phyloP scores from a whole-genome alignment of 768 basidiomycete genomes.

The Xerocomus spinulosus region DNA sequence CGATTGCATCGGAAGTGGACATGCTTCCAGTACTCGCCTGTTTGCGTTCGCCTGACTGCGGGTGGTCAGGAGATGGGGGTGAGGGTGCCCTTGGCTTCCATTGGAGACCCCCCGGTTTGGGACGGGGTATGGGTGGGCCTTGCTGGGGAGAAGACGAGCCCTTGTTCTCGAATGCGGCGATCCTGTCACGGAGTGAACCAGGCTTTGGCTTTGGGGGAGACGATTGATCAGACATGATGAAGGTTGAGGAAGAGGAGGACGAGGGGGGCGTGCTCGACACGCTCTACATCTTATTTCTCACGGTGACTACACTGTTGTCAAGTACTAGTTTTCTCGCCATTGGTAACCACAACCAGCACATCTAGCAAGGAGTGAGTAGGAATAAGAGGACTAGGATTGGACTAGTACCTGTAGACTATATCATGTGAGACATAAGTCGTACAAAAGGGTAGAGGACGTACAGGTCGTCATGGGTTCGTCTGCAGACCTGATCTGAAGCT shows the following conservation, averaged over 20 bases:
- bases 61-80: slow-evolving; percentile 31
- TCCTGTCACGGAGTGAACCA: slow-evolving; percentile 81
- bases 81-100: slow-evolving; percentile 68
- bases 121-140: slow-evolving; percentile 31
- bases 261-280: slow-evolving; percentile 20
- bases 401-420: slow-evolving; percentile 57
- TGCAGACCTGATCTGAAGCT: slow-evolving; percentile 91
- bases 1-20: slow-evolving; percentile 85
- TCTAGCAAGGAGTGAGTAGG: slow-evolving; percentile 31
- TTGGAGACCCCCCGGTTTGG: slow-evolving; percentile 60
- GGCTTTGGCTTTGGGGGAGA: slow-evolving; percentile 60
- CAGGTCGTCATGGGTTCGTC: slow-evolving; percentile 81
- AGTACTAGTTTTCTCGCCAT: slow-evolving; percentile 61
- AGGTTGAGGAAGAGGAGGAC: slow-evolving; percentile 16
- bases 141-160: slow-evolving; percentile 29
- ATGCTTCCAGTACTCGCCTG: slow-evolving; percentile 40
- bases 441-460: slow-evolving; percentile 10
- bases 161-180: slow-evolving; percentile 78
- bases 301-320: slow-evolving; percentile 1
- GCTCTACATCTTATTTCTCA: slow-evolving; percentile 20
- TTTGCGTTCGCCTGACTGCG: slow-evolving; percentile 22
- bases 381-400: neutral
- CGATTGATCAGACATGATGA: slow-evolving; percentile 55
- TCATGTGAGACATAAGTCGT: slow-evolving; percentile 1
- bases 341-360: slow-evolving; percentile 60